These are phyloP conservation scores for Mikania micrantha DNA, from an alignment of 129 eudicot species.

Conservation along the genomic window DNA sequence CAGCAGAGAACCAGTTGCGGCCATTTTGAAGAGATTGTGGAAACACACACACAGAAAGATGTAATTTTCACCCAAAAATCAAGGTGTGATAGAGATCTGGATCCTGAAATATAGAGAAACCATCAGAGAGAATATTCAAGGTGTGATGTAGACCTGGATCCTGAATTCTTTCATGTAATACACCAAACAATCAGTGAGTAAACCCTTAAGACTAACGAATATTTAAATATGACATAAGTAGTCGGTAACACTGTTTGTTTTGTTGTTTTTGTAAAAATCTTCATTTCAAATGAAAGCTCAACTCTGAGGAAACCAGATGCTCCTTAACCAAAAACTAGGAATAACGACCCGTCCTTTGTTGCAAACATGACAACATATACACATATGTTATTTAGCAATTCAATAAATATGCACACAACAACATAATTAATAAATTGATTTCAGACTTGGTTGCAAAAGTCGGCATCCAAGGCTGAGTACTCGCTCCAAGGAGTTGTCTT, in stretches of 20 bases:
- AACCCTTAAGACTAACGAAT: not conserved
- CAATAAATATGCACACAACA: no score
- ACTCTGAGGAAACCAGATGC: not conserved
- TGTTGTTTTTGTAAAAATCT: not conserved
- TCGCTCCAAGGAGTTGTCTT: no score
- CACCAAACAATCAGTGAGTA: not conserved
- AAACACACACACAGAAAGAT: slow-evolving; percentile 12
- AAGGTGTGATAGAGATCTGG: slow-evolving; percentile 8
- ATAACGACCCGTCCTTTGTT: no score
- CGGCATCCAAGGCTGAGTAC: no score
- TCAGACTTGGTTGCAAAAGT: no score
- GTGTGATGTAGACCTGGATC: slow-evolving; percentile 9
- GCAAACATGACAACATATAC: no score
- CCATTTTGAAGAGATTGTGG: slow-evolving; percentile 35
- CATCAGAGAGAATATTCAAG: slow-evolving; percentile 10
- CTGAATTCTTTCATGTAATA: not conserved
- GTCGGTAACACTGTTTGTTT: not conserved
- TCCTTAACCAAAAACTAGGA: slow-evolving; percentile 2
- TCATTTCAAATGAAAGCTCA: not conserved
- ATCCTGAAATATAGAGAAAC: slow-evolving; percentile 20
- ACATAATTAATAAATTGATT: no score
- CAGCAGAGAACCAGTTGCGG: slow-evolving; percentile 44
- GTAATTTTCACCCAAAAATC: not conserved
- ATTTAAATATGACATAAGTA: not conserved
- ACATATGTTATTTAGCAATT: no score